A percentile compares a stretch with the other conserved stretches of the same genome.
These are phyloP conservation scores for Sclerotinia sclerotiorum DNA, from an alignment of 2,329 filamentous ascomycete genomes.

Conservation along the genomic window DNA sequence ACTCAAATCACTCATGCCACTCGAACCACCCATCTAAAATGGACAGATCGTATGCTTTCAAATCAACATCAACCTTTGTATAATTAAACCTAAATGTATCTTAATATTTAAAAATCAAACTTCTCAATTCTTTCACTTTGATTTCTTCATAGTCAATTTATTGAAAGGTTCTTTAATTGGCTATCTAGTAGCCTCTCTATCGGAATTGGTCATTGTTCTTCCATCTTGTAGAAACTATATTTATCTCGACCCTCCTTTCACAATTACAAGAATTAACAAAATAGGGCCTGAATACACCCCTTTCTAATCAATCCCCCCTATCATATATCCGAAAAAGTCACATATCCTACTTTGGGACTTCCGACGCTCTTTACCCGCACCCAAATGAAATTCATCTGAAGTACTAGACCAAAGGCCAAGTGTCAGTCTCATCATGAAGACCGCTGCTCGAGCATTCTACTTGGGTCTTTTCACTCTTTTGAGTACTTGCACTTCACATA, in stretches of 20 bases:
- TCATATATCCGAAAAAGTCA: not conserved
- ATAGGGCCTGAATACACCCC: constrained; percentile 1
- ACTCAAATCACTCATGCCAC: not conserved
- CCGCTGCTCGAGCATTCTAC: constrained; percentile 57
- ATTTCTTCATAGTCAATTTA: not conserved
- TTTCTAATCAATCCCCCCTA: not conserved
- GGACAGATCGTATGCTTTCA: constrained; percentile 15
- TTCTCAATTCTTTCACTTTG: not conserved
- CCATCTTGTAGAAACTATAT: constrained; percentile 3
- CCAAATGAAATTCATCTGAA: constrained; percentile 5
- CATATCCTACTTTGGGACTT: not conserved
- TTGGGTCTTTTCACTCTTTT: constrained; percentile 61
- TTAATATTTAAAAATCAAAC: not conserved
- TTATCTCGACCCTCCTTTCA: constrained; percentile 18
- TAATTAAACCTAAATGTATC: not conserved
- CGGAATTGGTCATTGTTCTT: not conserved
- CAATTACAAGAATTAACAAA: not conserved
- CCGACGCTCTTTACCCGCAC: not conserved
- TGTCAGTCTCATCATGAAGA: constrained; percentile 47
- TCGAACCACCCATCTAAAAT: constrained; percentile 15
- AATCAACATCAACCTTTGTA: not conserved
- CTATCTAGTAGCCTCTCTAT: not conserved
- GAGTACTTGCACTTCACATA: constrained; percentile 48
- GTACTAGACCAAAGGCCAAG: constrained; percentile 26
- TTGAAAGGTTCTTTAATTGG: not conserved